Evolutionary conservation across 257 asterid genomes (phyloP), one percentile per base, ranked within the genome.

Genomic region (Lavandula angustifolia): DNA sequence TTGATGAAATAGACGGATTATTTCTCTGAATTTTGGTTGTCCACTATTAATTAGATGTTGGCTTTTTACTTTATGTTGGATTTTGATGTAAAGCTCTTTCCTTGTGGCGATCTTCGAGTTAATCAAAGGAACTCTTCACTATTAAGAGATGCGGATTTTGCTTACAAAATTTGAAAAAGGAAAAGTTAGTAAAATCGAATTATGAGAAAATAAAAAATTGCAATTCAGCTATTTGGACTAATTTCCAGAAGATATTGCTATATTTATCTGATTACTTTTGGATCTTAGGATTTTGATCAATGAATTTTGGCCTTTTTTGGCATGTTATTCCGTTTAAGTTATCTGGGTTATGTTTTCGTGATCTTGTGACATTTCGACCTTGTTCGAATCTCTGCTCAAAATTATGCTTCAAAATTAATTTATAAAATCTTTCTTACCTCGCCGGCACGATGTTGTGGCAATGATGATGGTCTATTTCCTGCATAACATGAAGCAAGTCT

Each of bases 41-140:
- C 38, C 37, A 33, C 54, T 50, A 46, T 54, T 63, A 46, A 54
- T 72, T 73, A 71, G 70, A 51, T 66, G 49, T 14, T 37, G 4
- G 67, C 31, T 64, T 55, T 67, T 58, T 22, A 13, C 6, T 78
- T 7, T 38, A 1, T 65, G 59, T 66, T 41, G 69, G 58, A 55
- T 44, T 74, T 48, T 48, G 55, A 22, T 60, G 38, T 5, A 3
- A 49, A 22, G 27, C 13, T 64, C 10, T 69, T 31, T 48, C 47
- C 34, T 50, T 17, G 12, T 29, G 66, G 17, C 12, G 59, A 64
- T 64, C 43, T 64, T 68, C 22, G 51, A 44, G 51, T 27, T 50
- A 64, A 73, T 61, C 14, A 6, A 71, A 47, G 42, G 60, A 55
- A 11, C 22, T 16, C 34, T 37, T 35, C 50, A 55, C 5, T 54